Conservation (phyloP, 2,329 filamentous ascomycete genomes). For the Xylariales sp. region DNA sequence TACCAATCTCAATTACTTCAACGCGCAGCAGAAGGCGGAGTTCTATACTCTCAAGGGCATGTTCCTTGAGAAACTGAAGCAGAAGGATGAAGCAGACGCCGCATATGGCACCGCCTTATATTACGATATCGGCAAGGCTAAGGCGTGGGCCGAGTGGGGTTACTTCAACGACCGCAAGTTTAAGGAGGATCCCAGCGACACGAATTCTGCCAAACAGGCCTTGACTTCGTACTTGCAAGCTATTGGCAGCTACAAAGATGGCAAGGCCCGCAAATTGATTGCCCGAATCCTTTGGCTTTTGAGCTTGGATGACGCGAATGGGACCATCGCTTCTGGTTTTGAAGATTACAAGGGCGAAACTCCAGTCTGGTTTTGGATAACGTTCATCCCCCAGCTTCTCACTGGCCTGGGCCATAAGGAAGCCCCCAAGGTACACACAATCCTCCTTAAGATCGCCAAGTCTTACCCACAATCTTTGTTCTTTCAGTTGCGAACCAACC, state of each 20-base stretch:
- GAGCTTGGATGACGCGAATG: constrained; percentile 85
- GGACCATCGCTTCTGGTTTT: constrained; percentile 78
- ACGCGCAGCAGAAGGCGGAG: constrained; percentile 90
- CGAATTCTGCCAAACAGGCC: constrained; percentile 82
- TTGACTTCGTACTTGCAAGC: constrained; percentile 96
- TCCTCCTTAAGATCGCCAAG: constrained; percentile 91
- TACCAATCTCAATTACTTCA: constrained; percentile 98
- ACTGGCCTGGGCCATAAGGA: constrained; percentile 90
- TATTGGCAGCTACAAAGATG: constrained; percentile 92
- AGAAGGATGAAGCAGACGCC: constrained; percentile 86
- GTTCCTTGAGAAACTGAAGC: constrained; percentile 91
- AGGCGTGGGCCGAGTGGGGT: constrained; percentile 99
- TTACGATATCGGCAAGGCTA: constrained; percentile 91
- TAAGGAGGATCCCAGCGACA: constrained; percentile 79
- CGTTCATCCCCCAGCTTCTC: constrained; percentile 93
- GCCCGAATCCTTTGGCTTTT: constrained; percentile 93
- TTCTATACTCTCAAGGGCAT: constrained; percentile 99
- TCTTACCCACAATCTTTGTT: constrained; percentile 93
- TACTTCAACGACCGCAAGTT: constrained; percentile 97
- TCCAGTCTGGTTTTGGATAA: constrained; percentile 99
- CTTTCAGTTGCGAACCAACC: constrained; percentile 87
- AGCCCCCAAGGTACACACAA: constrained; percentile 76
- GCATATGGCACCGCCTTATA: constrained; percentile 93
- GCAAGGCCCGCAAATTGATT: constrained; percentile 90
- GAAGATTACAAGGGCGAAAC: constrained; percentile 97